These are phyloP conservation scores for Sequoiadendron giganteum DNA, from an alignment of 75 land plant species.

Conservation along the genomic window DNA sequence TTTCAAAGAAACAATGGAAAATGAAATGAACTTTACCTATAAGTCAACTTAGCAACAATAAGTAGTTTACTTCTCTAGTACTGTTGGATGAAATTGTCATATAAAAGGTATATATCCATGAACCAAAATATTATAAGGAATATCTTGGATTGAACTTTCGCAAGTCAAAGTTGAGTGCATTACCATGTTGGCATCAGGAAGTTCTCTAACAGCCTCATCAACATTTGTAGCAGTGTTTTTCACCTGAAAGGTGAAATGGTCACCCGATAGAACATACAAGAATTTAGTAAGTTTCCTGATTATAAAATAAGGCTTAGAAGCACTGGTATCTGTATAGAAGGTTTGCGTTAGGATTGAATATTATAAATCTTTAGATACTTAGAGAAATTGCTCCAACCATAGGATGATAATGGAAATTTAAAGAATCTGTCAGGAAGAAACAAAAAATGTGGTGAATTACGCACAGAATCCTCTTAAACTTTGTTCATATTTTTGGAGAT, in stretches of 20 bases:
- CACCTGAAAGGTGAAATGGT: conserved; percentile 34
- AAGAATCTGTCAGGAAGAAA: background rate
- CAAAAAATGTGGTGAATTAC: background rate
- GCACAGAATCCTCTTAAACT: background rate
- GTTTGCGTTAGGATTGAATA: background rate
- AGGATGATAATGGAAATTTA: background rate
- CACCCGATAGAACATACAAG: conserved; percentile 4
- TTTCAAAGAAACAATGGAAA: background rate
- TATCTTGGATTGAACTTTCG: background rate
- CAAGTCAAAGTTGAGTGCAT: background rate
- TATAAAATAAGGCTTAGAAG: background rate
- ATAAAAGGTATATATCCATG: background rate
- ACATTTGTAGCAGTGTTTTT: conserved; percentile 83
- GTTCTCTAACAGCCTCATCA: conserved; percentile 77
- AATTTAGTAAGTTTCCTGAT: background rate
- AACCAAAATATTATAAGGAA: background rate
- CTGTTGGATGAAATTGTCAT: background rate
- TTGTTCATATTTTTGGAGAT: background rate
- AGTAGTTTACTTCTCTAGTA: background rate
- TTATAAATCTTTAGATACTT: background rate
- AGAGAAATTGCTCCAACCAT: background rate
- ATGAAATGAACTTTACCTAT: background rate
- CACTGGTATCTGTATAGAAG: background rate
- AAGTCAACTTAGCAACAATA: background rate
- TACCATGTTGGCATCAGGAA: conserved; percentile 88